Conservation (phyloP, 495 filamentous ascomycete genomes). For the Hypoxylon rickii region DNA sequence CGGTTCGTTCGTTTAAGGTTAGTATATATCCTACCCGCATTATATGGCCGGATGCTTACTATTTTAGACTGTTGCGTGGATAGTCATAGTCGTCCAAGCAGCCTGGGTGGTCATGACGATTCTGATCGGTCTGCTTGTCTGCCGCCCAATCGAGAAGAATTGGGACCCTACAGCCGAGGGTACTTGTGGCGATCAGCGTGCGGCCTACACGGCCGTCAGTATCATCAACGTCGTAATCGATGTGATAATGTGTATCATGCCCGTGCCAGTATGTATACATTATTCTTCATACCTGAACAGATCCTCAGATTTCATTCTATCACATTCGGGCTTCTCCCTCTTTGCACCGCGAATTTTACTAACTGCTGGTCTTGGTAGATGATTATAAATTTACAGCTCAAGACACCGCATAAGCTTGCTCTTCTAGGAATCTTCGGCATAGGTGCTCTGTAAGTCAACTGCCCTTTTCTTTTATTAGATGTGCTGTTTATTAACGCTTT, state of each 20-base stretch:
- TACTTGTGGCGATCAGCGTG: neutral
- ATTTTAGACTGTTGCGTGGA: neutral
- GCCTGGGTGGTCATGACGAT: neutral
- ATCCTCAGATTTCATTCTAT: neutral
- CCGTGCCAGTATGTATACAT: neutral
- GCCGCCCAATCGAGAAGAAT: neutral
- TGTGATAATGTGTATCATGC: neutral
- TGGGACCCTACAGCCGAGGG: neutral
- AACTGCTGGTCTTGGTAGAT: too few species aligned
- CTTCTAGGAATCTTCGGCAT: neutral
- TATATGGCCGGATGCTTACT: neutral
- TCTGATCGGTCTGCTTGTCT: neutral
- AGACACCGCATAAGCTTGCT: neutral
- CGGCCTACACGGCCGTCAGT: neutral
- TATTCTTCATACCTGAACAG: neutral
- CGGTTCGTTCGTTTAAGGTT: neutral
- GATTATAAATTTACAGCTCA: neutral
- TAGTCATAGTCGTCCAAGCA: neutral
- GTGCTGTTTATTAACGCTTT: neutral
- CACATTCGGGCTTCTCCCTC: neutral
- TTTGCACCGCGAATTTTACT: neutral
- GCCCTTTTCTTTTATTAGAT: too few species aligned
- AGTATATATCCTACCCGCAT: neutral
- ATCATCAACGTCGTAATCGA: neutral
- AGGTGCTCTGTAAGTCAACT: neutral